Evolutionary conservation across 352 stramenopile species (phyloP).

Genomic region (Phytophthora parvispora): DNA sequence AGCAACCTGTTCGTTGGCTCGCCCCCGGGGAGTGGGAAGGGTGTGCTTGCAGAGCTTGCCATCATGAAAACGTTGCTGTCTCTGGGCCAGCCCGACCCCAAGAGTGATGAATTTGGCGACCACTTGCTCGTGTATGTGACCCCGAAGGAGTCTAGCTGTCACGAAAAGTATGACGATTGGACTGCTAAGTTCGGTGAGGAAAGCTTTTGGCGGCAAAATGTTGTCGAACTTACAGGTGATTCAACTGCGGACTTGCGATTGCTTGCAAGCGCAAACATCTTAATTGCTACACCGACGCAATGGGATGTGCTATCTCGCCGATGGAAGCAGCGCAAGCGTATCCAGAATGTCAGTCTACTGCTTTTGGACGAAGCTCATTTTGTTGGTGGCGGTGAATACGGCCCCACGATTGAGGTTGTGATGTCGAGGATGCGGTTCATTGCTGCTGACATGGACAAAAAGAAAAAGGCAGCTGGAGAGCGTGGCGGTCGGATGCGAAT

Average conservation of each 20-base stretch:
- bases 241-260: constrained; percentile 93
- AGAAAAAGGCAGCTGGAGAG: constrained; percentile 50
- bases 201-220: constrained; percentile 85
- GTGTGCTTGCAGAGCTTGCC: constrained; percentile 95
- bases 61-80: constrained; percentile 94
- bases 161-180: constrained; percentile 88
- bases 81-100: constrained; percentile 59
- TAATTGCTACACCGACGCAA: constrained; percentile 95
- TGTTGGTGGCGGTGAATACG: constrained; percentile 90
- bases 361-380: constrained; percentile 99
- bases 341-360: constrained; percentile 96
- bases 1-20: constrained; percentile 97
- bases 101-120: constrained; percentile 72
- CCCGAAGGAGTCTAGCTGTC: constrained; percentile 85
- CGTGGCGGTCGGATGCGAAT: constrained; percentile 86
- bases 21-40: constrained; percentile 96
- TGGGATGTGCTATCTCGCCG: constrained; percentile 98
- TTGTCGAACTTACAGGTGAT: constrained; percentile 96
- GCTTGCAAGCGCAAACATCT: constrained; percentile 92
- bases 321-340: constrained; percentile 98
- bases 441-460: constrained; percentile 89
- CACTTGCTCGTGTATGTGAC: constrained; percentile 96
- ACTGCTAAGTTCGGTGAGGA: constrained; percentile 84
- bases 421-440: constrained; percentile 99
- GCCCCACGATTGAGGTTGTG: constrained; percentile 97